A percentile compares a stretch with the other conserved stretches of the same genome.
Conservation (phyloP, 1,284 basidiomycete genomes). For the Malassezia arunalokei region DNA sequence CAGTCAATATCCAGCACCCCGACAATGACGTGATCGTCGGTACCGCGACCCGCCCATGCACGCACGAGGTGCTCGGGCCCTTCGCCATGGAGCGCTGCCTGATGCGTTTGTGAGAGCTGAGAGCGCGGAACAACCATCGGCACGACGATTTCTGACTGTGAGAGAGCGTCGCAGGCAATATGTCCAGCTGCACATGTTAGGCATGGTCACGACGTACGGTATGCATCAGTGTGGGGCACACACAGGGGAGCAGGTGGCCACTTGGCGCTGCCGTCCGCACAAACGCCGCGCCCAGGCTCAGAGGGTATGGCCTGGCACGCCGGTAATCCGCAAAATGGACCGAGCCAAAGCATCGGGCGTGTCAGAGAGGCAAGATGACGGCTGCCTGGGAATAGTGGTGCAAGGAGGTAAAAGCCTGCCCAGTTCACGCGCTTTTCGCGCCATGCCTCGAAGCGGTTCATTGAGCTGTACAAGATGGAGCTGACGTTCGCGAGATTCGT, state of each 20-base stretch:
- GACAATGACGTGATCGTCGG: conserved; percentile 32
- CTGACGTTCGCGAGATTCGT: conserved; percentile 38
- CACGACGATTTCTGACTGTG: conserved; percentile 46
- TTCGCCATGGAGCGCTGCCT: conserved; percentile 15
- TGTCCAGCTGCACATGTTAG: conserved; percentile 35
- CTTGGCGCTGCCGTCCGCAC: conserved; percentile 42
- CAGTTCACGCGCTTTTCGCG: conserved; percentile 35
- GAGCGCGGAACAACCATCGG: conserved; percentile 36
- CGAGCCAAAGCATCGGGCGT: conserved; percentile 40
- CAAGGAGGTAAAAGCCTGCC: conserved; percentile 48
- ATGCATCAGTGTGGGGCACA: conserved; percentile 43
- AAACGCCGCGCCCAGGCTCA: conserved; percentile 44
- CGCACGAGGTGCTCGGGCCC: conserved; percentile 12
- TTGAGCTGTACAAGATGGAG: conserved; percentile 32
- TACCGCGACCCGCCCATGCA: conserved; percentile 35
- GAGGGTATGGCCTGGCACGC: conserved; percentile 45
- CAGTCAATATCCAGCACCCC: conserved; percentile 48
- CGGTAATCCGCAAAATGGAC: conserved; percentile 48
- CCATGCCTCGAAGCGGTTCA: conserved; percentile 36
- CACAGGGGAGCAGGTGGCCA: conserved; percentile 36
- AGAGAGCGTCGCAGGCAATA: conserved; percentile 48
- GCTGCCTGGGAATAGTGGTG: conserved; percentile 34
- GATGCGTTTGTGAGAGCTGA: conserved; percentile 16
- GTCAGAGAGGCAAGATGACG: conserved; percentile 7
- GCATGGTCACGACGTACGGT: conserved; percentile 20